A percentile compares a stretch with the other conserved stretches of the same genome.
Evolutionary conservation across 2,329 filamentous ascomycete species (phyloP).

Genomic region (Fusarium secorum): DNA sequence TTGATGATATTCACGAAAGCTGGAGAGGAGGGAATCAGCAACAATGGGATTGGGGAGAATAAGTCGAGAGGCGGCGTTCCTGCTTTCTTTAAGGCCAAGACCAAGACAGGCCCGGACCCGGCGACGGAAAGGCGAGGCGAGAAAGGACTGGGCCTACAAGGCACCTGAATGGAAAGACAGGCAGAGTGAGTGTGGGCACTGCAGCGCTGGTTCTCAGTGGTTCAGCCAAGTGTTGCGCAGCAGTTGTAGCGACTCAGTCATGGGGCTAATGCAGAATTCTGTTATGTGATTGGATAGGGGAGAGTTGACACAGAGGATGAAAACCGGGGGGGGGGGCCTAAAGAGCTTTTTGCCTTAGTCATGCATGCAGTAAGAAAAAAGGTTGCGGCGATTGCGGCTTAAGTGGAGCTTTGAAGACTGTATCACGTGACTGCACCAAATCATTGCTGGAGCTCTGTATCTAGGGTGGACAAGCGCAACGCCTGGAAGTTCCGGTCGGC

Average conservation of each 20-base stretch:
- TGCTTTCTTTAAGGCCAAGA: conserved; percentile 36
- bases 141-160: conserved; percentile 20
- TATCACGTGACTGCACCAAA: conserved; percentile 44
- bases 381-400: neutral
- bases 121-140: conserved; percentile 35
- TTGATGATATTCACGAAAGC: conserved; percentile 25
- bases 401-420: neutral
- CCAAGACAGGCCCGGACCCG: conserved; percentile 23
- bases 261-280: neutral
- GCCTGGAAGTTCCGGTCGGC: conserved; percentile 37
- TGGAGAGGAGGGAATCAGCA: conserved; percentile 29
- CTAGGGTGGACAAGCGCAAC: neutral
- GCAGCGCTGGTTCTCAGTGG: conserved; percentile 23
- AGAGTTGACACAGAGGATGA: conserved; percentile 15
- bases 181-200: conserved; percentile 16
- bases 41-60: conserved; percentile 38
- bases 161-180: conserved; percentile 26
- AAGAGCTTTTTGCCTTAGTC: conserved; percentile 22
- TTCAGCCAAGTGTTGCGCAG: conserved; percentile 33
- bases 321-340: conserved; percentile 4
- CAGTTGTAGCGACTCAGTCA: conserved; percentile 28
- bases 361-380: conserved; percentile 10
- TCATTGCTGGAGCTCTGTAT: neutral
- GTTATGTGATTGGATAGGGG: conserved; percentile 24
- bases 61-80: conserved; percentile 34